These are phyloP conservation scores for Claviceps spartinae DNA, from an alignment of 2,329 filamentous ascomycete genomes.

Conservation along the genomic window DNA sequence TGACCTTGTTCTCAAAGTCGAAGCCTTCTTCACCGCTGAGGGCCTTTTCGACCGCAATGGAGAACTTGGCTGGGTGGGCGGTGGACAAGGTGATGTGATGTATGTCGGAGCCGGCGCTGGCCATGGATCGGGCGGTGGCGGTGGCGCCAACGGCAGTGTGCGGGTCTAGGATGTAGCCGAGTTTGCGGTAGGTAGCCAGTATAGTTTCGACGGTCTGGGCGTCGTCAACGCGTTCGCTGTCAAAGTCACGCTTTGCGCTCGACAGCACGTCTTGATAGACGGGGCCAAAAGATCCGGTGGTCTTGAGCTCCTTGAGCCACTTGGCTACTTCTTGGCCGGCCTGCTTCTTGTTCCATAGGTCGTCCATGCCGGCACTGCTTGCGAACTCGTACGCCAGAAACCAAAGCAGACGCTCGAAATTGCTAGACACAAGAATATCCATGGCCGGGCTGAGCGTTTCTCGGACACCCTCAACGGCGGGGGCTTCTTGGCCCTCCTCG, in stretches of 20 bases:
- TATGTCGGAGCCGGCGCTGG: constrained; percentile 35
- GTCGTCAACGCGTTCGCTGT: constrained; percentile 61
- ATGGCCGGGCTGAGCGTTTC: constrained; percentile 91
- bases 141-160: constrained; percentile 81
- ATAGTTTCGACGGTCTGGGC: constrained; percentile 54
- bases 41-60: constrained; percentile 68
- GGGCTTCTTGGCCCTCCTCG: constrained; percentile 28
- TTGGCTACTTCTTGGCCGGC: constrained; percentile 61
- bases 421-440: constrained; percentile 93
- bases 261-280: constrained; percentile 63
- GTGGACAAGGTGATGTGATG: constrained; percentile 80
- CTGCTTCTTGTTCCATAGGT: constrained; percentile 52
- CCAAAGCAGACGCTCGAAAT: constrained; percentile 94
- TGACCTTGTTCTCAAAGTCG: constrained; percentile 57
- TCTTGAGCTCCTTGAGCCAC: constrained; percentile 75
- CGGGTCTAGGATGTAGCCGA: constrained; percentile 77
- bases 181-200: constrained; percentile 40
- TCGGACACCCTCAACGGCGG: constrained; percentile 59
- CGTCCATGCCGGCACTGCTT: constrained; percentile 43
- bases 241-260: constrained; percentile 60
- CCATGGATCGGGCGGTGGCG: constrained; percentile 57
- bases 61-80: constrained; percentile 92
- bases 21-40: constrained; percentile 60
- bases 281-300: constrained; percentile 62
- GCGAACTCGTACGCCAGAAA: constrained; percentile 70